Evolutionary conservation across 169 alveolate genomes (phyloP), one percentile per base, ranked within the genome.

Genomic region (Ichthyophthirius multifiliis): DNA sequence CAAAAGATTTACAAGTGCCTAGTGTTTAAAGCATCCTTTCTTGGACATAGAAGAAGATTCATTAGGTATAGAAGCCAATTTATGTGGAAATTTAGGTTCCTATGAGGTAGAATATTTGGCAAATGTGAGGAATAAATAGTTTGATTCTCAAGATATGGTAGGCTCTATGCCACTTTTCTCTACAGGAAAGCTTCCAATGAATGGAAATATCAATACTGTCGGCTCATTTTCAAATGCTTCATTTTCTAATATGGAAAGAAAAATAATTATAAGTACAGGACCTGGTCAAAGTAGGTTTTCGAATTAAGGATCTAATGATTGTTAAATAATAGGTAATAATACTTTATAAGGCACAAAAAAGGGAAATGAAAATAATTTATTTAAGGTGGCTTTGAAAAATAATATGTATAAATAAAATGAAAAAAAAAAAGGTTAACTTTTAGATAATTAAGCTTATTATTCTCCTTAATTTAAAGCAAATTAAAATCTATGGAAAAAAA

Each of bases 11-110:
- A 46, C 47, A 34, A 43, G 65, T 43, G 32, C 16, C 1, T 13
- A 81, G 47, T 81, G 86, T 32, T 39, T 81, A 31, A n/a, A 74
- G n/a, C 80, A 71, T 81, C 76, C 86, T 5, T 81, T 71, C 48
- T 48, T 81, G 27, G 62, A 67, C 20, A 15, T 34, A 2, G 35
- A 34, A 18, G 48, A 39, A 13, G 63, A 67, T 0, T 37, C 18
- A 15, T 67, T 37, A 39, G 39, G 35, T 34, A 30, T 13, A n/a
- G 71, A 55, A n/a, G n/a, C n/a, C 31, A 55, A 27, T 27, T 39
- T 62, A 18, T 67, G 62, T 34, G 46, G 43, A 4, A 67, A 39
- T 37, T 20, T 67, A 0, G 46, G 77, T 13, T 34, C 43, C 1
- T 67, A 67, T 41, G 77, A 67, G 30, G 77, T 67, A 15, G 77